phyloP scores from a whole-genome alignment of 1,284 basidiomycete genomes.

The Ustilago vetiveriae region DNA sequence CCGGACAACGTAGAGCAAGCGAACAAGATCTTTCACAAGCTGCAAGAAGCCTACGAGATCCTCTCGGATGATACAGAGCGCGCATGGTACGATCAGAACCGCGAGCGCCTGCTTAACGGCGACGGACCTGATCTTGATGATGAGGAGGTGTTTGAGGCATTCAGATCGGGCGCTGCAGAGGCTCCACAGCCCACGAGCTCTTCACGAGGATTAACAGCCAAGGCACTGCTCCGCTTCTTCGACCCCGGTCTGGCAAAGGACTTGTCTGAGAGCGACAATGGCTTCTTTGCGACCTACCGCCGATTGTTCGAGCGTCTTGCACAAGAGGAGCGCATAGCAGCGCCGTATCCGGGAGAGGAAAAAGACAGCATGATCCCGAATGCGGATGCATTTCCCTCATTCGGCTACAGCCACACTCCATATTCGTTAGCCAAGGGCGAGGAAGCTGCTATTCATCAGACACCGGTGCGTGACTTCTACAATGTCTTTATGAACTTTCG shows the following conservation, averaged over 20 bases:
- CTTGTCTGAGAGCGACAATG: slow-evolving; percentile 71
- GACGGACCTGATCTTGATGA: slow-evolving; percentile 55
- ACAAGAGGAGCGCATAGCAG: slow-evolving; percentile 76
- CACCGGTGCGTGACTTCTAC: slow-evolving; percentile 75
- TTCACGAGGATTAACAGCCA: slow-evolving; percentile 80
- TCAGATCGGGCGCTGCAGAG: slow-evolving; percentile 73
- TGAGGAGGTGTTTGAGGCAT: slow-evolving; percentile 76
- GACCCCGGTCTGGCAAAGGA: slow-evolving; percentile 76
- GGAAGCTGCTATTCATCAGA: slow-evolving; percentile 38
- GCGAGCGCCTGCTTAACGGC: slow-evolving; percentile 73
- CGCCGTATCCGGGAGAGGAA: slow-evolving; percentile 69
- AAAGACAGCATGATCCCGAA: slow-evolving; percentile 58
- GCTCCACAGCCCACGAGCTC: slow-evolving; percentile 72
- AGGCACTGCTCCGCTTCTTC: slow-evolving; percentile 87
- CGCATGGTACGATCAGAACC: slow-evolving; percentile 97
- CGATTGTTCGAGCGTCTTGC: slow-evolving; percentile 86
- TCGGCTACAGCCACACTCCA: slow-evolving; percentile 81
- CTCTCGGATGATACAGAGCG: slow-evolving; percentile 73
- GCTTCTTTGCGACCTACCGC: slow-evolving; percentile 89
- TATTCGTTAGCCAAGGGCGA: slow-evolving; percentile 71
- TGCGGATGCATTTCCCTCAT: slow-evolving; percentile 73
- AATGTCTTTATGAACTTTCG: slow-evolving; percentile 85
- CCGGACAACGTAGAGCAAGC: slow-evolving; percentile 78
- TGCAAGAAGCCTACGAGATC: slow-evolving; percentile 94
- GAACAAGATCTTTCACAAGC: slow-evolving; percentile 83